Evolutionary conservation across 495 filamentous ascomycete species (phyloP).

Genomic region (Neurospora sublineolata): DNA sequence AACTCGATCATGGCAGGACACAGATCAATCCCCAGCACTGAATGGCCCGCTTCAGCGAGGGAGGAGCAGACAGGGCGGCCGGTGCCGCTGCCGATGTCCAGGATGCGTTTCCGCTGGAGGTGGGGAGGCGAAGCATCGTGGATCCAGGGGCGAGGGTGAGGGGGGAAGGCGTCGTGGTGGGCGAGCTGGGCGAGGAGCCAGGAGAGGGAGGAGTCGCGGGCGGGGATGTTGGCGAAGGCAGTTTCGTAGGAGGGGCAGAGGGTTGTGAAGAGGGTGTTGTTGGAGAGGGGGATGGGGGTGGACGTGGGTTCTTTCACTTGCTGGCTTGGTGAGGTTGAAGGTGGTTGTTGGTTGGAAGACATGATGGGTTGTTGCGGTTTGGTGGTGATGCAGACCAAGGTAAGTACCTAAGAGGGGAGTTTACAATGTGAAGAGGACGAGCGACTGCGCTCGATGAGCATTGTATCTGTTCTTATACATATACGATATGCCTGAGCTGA

Average conservation of each 20-base stretch:
- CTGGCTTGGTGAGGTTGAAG: background rate
- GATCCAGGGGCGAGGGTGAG: background rate
- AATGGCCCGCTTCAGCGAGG: constrained; percentile 21
- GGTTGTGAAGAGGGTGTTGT: constrained; percentile 9
- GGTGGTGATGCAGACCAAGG: background rate
- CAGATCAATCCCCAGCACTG: constrained; percentile 28
- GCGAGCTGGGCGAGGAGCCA: constrained; percentile 9
- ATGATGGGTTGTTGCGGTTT: background rate
- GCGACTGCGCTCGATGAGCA: background rate
- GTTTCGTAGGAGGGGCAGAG: constrained; percentile 11
- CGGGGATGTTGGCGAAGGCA: constrained; percentile 5
- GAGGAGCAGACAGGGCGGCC: constrained; percentile 24
- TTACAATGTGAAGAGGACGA: background rate
- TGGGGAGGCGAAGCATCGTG: background rate
- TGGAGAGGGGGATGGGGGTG: background rate
- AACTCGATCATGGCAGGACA: constrained; percentile 22
- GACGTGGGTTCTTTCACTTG: background rate
- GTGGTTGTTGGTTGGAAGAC: background rate
- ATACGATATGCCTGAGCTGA: background rate
- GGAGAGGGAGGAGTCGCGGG: constrained; percentile 2
- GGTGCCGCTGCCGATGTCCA: constrained; percentile 33
- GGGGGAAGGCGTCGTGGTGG: background rate
- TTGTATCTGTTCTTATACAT: background rate
- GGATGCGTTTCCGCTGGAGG: constrained; percentile 4
- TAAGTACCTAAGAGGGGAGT: background rate